These are phyloP conservation scores for Adansonia gregorii DNA, from an alignment of 441 rosid genomes.

Conservation along the genomic window DNA sequence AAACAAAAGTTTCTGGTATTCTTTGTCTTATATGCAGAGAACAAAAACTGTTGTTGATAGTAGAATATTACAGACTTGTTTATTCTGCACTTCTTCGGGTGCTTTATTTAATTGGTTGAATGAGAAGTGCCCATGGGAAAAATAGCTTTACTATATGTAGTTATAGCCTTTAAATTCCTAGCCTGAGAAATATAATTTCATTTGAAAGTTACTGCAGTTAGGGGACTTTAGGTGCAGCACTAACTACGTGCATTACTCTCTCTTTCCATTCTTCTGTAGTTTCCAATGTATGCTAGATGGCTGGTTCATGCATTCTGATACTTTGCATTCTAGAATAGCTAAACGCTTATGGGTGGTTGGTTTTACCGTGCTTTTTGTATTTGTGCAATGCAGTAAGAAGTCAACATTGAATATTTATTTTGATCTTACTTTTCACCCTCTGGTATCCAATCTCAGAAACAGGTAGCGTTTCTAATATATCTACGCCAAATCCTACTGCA, in stretches of 20 bases:
- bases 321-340: not conserved
- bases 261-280: not conserved
- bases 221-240: not conserved
- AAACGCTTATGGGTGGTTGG: not conserved
- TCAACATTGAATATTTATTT: not conserved
- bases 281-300: not conserved
- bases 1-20: not conserved
- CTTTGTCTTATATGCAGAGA: not conserved
- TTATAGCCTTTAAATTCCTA: not conserved
- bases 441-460: conserved; percentile 30
- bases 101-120: not conserved
- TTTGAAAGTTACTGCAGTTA: not conserved
- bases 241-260: not conserved
- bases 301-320: not conserved
- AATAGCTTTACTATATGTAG: not conserved
- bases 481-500: conserved; percentile 33
- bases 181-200: conserved; percentile 8
- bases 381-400: not conserved
- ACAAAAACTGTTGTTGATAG: not conserved
- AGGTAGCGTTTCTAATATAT: conserved; percentile 20
- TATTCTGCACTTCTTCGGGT: not conserved
- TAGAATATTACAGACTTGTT: not conserved
- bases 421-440: conserved; percentile 9
- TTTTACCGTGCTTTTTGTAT: not conserved
- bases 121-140: not conserved